These are phyloP conservation scores for Vachellia collinsii DNA, from an alignment of 306 rosid genomes.

Conservation along the genomic window DNA sequence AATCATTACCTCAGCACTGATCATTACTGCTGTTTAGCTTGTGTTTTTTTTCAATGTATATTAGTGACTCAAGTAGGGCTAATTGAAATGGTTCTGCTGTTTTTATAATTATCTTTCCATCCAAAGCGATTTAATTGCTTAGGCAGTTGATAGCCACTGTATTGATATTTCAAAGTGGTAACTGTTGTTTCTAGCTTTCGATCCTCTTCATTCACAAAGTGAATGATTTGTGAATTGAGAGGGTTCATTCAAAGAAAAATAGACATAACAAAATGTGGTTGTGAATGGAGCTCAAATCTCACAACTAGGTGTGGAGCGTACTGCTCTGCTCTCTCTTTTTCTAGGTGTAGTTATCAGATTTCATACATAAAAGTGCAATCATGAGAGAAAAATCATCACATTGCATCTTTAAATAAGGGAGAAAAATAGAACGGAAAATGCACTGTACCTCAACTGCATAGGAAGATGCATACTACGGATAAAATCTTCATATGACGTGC, in stretches of 20 bases:
- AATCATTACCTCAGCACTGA: background rate
- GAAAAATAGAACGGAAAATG: conserved; percentile 11
- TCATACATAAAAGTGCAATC: conserved; percentile 17
- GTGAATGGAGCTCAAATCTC: background rate
- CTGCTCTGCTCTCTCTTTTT: background rate
- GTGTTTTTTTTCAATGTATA: background rate
- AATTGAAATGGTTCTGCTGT: background rate
- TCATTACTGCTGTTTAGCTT: background rate
- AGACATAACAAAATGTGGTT: background rate
- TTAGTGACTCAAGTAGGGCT: background rate
- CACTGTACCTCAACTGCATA: conserved; percentile 88
- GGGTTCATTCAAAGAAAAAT: background rate
- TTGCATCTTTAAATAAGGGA: background rate
- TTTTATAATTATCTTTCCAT: background rate
- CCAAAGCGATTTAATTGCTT: background rate
- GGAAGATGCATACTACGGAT: conserved; percentile 80
- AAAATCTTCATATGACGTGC: conserved; percentile 92
- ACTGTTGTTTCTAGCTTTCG: no score
- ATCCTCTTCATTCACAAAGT: background rate
- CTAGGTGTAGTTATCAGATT: conserved; percentile 5
- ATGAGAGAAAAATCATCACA: background rate
- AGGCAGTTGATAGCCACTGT: background rate
- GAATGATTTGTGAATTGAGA: background rate
- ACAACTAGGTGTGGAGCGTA: background rate
- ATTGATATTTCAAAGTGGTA: background rate